phyloP scores from a whole-genome alignment of 345 rosid species.

The Bruguiera sexangula region DNA sequence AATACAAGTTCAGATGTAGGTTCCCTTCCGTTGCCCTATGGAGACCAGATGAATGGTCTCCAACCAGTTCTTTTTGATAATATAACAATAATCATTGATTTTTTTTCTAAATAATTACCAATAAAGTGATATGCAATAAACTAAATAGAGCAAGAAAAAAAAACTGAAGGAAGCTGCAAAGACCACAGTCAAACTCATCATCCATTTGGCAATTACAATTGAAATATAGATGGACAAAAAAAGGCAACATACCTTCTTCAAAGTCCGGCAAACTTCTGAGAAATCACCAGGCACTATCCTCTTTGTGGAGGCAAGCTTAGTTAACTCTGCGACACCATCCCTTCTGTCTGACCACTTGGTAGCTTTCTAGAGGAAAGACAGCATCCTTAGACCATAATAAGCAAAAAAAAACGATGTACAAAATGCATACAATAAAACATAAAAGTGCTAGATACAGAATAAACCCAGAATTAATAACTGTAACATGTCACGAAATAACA shows the following conservation, averaged over 20 bases:
- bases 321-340: slow-evolving; percentile 92
- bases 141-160: too few species aligned
- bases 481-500: slow-evolving; percentile 2
- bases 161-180: too few species aligned
- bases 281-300: slow-evolving; percentile 95
- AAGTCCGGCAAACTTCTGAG: slow-evolving; percentile 79
- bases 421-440: neutral
- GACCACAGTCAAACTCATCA: too few species aligned
- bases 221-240: neutral
- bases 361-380: slow-evolving; percentile 66
- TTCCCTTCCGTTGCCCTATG: too few species aligned
- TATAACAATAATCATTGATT: too few species aligned
- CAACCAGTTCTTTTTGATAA: too few species aligned
- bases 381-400: slow-evolving; percentile 10
- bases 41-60: too few species aligned
- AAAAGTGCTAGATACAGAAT: slow-evolving; percentile 7
- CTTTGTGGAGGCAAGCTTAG: slow-evolving; percentile 89
- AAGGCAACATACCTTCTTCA: slow-evolving; percentile 70
- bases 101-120: too few species aligned
- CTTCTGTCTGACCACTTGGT: slow-evolving; percentile 97
- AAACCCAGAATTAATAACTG: slow-evolving; percentile 11
- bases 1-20: too few species aligned
- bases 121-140: too few species aligned
- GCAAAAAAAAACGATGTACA: neutral
- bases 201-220: neutral